These are phyloP conservation scores for Plasmodium billcollinsi DNA, from an alignment of 169 alveolate genomes.

Conservation along the genomic window DNA sequence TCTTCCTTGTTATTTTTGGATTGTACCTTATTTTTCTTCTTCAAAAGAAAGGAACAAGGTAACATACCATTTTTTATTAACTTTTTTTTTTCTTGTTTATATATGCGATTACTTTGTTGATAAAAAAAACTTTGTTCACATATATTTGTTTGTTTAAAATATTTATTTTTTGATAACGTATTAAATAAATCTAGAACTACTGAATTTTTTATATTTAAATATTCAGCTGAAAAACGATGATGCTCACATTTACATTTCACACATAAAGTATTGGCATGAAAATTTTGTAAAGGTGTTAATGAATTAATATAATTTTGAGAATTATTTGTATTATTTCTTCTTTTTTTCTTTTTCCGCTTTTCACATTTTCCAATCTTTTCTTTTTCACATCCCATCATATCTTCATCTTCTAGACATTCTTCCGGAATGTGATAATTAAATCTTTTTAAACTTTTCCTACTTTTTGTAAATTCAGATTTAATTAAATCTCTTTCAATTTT, in stretches of 20 bases:
- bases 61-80: slow-evolving; percentile 4
- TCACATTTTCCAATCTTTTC: slow-evolving; percentile 12
- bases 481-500: slow-evolving; percentile 63
- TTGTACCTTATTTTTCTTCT: slow-evolving; percentile 6
- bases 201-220: slow-evolving; percentile 42
- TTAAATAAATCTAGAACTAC: slow-evolving; percentile 28
- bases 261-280: slow-evolving; percentile 33
- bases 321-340: slow-evolving; percentile 7
- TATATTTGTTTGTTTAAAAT: slow-evolving; percentile 39
- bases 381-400: neutral
- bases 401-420: slow-evolving; percentile 45
- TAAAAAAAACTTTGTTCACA: slow-evolving; percentile 24
- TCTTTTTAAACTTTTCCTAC: slow-evolving; percentile 35
- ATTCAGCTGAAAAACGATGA: slow-evolving; percentile 33
- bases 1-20: neutral
- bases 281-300: slow-evolving; percentile 56
- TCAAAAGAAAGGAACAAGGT: neutral
- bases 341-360: slow-evolving; percentile 51
- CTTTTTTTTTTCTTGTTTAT: slow-evolving; percentile 36
- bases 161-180: slow-evolving; percentile 43
- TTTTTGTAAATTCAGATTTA: slow-evolving; percentile 40
- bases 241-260: slow-evolving; percentile 53
- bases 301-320: slow-evolving; percentile 48
- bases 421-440: slow-evolving; percentile 17
- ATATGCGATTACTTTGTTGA: slow-evolving; percentile 10